These are phyloP conservation scores for Erigeron canadensis DNA, from an alignment of 129 eudicot genomes.

Conservation along the genomic window DNA sequence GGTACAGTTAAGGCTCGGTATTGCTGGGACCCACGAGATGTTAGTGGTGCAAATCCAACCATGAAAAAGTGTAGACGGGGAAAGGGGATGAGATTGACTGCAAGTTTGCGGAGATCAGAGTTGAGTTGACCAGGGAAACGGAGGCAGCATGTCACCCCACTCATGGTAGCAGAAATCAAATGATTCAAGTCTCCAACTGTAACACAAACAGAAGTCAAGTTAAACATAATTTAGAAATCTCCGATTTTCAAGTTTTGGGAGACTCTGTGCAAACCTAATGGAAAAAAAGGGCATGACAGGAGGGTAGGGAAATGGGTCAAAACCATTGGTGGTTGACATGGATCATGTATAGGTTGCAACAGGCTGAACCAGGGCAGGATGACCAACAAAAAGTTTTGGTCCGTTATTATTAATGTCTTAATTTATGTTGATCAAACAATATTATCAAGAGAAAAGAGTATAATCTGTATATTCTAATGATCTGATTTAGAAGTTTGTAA, in stretches of 20 bases:
- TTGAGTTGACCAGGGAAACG: conserved; percentile 76
- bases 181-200: conserved; percentile 77
- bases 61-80: conserved; percentile 65
- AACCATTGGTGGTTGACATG: background rate
- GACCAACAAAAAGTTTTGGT: no score
- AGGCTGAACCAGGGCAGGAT: background rate
- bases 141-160: conserved; percentile 78
- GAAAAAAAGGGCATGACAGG: background rate
- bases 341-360: background rate
- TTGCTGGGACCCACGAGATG: conserved; percentile 67
- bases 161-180: conserved; percentile 72
- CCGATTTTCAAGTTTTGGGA: no score
- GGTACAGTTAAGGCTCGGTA: conserved; percentile 55
- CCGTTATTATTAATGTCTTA: no score
- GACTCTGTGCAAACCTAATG: background rate
- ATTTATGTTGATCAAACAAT: background rate
- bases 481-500: no score
- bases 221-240: background rate
- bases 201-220: conserved; percentile 10
- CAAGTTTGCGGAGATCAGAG: conserved; percentile 63
- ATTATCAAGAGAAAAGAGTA: background rate
- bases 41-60: conserved; percentile 59
- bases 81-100: conserved; percentile 60
- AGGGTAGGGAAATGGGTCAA: background rate
- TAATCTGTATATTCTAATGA: background rate